Evolutionary conservation across 2,329 filamentous ascomycete species (phyloP).

Genomic region (Calonectria pauciramosa): DNA sequence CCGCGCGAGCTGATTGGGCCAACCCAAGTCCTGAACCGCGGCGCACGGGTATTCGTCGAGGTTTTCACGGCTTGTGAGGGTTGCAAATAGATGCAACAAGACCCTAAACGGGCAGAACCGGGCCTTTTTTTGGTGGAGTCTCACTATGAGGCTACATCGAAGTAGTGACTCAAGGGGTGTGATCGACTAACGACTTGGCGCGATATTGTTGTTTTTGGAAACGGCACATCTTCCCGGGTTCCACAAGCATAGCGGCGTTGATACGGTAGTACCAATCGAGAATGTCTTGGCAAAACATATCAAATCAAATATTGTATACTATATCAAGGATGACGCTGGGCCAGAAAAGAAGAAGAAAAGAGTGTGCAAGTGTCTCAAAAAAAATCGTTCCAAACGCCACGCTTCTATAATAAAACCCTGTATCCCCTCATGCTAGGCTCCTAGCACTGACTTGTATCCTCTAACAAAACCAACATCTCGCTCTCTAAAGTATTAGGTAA

Average conservation of each 20-base stretch:
- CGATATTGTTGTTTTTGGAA: neutral
- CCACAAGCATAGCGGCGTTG: neutral
- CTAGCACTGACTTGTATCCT: neutral
- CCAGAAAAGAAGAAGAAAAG: neutral
- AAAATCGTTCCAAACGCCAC: neutral
- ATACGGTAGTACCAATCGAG: neutral
- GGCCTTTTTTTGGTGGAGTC: conserved; percentile 13
- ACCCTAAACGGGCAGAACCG: conserved; percentile 5
- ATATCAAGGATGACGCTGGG: neutral
- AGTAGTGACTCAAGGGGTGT: neutral
- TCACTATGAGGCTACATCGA: neutral
- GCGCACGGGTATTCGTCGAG: neutral
- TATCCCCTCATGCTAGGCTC: neutral
- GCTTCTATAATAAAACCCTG: neutral
- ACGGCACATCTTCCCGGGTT: conserved; percentile 10
- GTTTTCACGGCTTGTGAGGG: neutral
- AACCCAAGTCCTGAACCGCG: neutral
- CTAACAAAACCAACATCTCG: conserved; percentile 9
- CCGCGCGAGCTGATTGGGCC: neutral
- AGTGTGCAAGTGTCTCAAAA: neutral
- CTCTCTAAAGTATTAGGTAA: neutral
- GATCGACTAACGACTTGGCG: conserved; percentile 4
- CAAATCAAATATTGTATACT: neutral
- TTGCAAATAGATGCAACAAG: neutral
- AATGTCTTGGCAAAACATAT: neutral